Evolutionary conservation across 208 protist genomes (phyloP), one percentile per base, ranked within the genome.

Genomic region (Pavlovales sp.): DNA sequence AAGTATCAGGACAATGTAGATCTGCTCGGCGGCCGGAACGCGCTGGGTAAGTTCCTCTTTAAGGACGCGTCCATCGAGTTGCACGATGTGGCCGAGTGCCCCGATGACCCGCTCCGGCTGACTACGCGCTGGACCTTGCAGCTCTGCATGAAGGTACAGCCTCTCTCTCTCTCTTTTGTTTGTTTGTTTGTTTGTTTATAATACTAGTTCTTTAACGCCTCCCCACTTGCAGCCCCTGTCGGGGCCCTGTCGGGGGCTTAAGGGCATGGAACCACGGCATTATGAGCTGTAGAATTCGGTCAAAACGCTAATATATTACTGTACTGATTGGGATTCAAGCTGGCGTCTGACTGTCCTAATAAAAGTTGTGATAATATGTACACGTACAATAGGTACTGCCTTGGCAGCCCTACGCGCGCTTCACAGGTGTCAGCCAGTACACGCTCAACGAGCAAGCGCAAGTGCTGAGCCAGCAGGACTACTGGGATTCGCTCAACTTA

Each of bases 101-200:
- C 2, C 0, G 26, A 8, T 28, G 30, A 34, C 14, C 86, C n/a
- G 32, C 0, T 5, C 32, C 1, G 2, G 41, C 79, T 89, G 30
- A 28, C 28, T 1, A 89, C 83, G 40, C 83, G 86, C 40, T 89
- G 86, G 86, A 89, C 86, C 22, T 38, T 89, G 71, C 79, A 89
- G 40, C 79, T 89, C 32, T 46, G 86, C 22, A 75, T 89, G 37
- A 42, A 79, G 42, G 47, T n/a, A n/a, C n/a, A n/a, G n/a, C n/a
- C n/a, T n/a, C n/a, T 76, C 32, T 30, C 32, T 32, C 32, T 32
- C 32, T 32, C 67, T 76, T 76, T 76, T 32, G 67, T 32, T n/a
- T n/a, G n/a, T n/a, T n/a, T n/a, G n/a, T n/a, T n/a, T n/a, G n/a
- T n/a, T n/a, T n/a, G n/a, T n/a, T 76, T 76, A 32, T 32, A 32